Conservation (phyloP, 805 yeast genomes). For the Kregervanrija pseudodelftensis region DNA sequence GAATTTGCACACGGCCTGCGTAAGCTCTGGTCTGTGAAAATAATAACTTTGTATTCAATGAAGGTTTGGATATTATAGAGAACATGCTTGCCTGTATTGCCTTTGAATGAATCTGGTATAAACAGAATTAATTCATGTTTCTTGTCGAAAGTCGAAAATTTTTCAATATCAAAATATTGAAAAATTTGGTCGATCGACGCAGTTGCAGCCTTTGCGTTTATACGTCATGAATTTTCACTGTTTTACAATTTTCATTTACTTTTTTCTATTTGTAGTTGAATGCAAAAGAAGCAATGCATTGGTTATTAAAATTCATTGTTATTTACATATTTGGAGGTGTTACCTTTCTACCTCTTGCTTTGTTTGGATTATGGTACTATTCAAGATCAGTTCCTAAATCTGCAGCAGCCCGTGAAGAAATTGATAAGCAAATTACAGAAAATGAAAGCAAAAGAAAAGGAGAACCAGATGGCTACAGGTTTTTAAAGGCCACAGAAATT, state of each 20-base stretch:
- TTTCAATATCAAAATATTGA: too few species aligned
- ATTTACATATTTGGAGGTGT: constrained; percentile 72
- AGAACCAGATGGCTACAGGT: constrained; percentile 22
- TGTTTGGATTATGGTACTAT: constrained; percentile 36
- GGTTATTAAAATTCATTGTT: constrained; percentile 29
- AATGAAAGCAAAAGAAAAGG: constrained; percentile 17
- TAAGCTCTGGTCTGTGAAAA: constrained; percentile 14
- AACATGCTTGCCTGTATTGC: too few species aligned
- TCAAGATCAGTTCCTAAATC: constrained; percentile 26
- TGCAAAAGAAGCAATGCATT: constrained; percentile 6
- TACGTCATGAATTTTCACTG: too few species aligned
- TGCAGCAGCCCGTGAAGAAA: constrained; percentile 10
- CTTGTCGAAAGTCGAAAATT: too few species aligned
- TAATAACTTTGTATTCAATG: too few species aligned
- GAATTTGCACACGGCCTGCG: constrained; percentile 26
- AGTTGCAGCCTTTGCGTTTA: too few species aligned
- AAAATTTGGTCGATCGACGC: too few species aligned
- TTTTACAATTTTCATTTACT: too few species aligned
- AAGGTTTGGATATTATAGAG: too few species aligned
- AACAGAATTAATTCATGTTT: too few species aligned
- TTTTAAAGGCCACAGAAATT: constrained; percentile 53
- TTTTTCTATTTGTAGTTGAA: too few species aligned
- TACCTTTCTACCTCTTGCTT: constrained; percentile 62
- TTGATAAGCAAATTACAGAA: constrained; percentile 18
- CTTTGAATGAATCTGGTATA: too few species aligned